phyloP scores from a whole-genome alignment of 441 rosid genomes.

The Aleurites moluccanus region DNA sequence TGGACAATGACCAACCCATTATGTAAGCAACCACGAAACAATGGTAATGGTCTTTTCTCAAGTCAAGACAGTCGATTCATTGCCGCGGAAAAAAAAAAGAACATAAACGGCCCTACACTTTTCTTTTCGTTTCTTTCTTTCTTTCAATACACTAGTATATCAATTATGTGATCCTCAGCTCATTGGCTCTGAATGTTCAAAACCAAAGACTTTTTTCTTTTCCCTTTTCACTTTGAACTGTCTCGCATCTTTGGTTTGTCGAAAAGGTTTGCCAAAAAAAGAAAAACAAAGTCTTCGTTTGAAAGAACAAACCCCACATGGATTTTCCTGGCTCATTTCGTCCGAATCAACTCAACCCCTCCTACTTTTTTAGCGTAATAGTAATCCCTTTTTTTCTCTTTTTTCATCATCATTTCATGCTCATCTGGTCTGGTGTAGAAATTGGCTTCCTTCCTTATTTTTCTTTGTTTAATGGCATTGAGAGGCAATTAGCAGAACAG shows the following conservation, averaged over 20 bases:
- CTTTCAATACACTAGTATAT: too few relatives aligned
- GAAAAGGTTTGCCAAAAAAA: background rate
- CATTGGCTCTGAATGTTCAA: background rate
- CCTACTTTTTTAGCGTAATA: too few relatives aligned
- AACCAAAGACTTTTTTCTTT: background rate
- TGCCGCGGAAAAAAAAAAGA: background rate
- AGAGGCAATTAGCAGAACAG: too few relatives aligned
- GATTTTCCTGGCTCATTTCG: background rate
- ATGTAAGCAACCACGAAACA: background rate
- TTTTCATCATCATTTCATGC: background rate
- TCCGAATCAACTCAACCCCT: background rate
- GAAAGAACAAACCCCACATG: background rate
- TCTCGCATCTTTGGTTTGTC: background rate
- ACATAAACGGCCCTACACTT: background rate
- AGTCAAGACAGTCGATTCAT: background rate
- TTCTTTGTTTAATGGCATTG: too few relatives aligned
- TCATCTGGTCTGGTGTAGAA: too few relatives aligned
- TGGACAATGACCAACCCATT: background rate
- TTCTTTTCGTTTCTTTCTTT: too few relatives aligned
- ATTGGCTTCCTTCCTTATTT: too few relatives aligned
- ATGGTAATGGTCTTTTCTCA: background rate
- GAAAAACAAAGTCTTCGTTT: background rate
- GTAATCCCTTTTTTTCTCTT: too few relatives aligned
- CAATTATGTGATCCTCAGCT: too few relatives aligned
- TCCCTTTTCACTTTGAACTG: background rate